phyloP scores from a whole-genome alignment of 805 yeast species.

The Candida qinlingensis region DNA sequence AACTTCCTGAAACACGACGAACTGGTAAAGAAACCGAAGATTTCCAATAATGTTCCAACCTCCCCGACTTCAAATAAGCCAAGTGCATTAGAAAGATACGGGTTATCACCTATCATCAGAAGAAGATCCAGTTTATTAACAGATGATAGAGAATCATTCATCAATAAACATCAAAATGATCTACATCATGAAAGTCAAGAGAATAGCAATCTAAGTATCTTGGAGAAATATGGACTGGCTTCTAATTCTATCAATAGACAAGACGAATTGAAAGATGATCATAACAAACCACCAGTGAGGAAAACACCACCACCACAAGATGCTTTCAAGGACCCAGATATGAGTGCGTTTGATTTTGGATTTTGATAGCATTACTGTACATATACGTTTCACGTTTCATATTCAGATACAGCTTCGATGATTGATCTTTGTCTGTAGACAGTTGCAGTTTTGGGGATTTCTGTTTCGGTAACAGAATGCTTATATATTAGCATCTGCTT shows the following conservation, averaged over 20 bases:
- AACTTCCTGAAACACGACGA: slow-evolving; percentile 36
- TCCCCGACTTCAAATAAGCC: slow-evolving; percentile 1
- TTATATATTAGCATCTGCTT: too few relatives aligned
- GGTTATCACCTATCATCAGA: slow-evolving; percentile 22
- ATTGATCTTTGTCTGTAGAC: too few relatives aligned
- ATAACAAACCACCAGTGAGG: slow-evolving; percentile 5
- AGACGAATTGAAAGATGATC: slow-evolving; percentile 11
- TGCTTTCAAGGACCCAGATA: slow-evolving; percentile 66
- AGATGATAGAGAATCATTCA: slow-evolving; percentile 1
- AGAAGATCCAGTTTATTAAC: slow-evolving; percentile 17
- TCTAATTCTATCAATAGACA: slow-evolving; percentile 14
- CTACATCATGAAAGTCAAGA: slow-evolving; percentile 2
- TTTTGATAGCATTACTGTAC: slow-evolving; percentile 10
- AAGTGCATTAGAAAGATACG: slow-evolving; percentile 20
- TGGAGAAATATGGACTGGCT: slow-evolving; percentile 26
- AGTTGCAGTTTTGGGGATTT: too few relatives aligned
- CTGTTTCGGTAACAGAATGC: too few relatives aligned
- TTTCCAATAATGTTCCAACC: background rate
- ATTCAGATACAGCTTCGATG: too few relatives aligned
- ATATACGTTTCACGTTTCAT: background rate
- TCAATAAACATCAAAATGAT: background rate
- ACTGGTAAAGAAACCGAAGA: slow-evolving; percentile 12
- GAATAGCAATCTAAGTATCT: slow-evolving; percentile 15
- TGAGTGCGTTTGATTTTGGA: slow-evolving; percentile 65
- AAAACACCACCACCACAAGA: slow-evolving; percentile 40